These are phyloP conservation scores for Blepharisma stoltei DNA, from an alignment of 73 alveolate genomes.

Conservation along the genomic window DNA sequence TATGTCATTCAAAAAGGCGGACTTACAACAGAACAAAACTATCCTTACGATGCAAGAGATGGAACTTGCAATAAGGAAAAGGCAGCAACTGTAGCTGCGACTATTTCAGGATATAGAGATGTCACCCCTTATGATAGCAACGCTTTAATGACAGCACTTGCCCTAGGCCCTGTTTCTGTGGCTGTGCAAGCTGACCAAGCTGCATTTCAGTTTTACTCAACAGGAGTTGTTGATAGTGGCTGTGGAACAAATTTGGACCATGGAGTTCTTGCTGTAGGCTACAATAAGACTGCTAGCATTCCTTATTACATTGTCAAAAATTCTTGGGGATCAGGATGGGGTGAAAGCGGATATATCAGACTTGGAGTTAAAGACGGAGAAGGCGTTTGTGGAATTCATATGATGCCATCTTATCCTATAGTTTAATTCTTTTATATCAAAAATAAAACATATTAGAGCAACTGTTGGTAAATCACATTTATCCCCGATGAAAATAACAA, in stretches of 20 bases:
- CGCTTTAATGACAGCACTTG: conserved; percentile 36
- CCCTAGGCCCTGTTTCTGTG: conserved; percentile 54
- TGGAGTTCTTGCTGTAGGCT: conserved; percentile 84
- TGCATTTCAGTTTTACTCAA: conserved; percentile 40
- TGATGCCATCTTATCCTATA: conserved; percentile 32
- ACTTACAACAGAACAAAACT: conserved; percentile 21
- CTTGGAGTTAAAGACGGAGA: conserved; percentile 37
- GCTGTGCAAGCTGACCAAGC: conserved; percentile 61
- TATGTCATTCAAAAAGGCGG: conserved; percentile 38
- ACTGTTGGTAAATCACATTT: too few species aligned
- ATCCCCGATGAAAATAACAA: too few species aligned
- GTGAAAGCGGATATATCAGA: conserved; percentile 66
- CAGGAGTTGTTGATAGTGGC: conserved; percentile 21
- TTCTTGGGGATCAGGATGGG: conserved; percentile 89
- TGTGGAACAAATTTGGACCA: conserved; percentile 62
- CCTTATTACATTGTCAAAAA: conserved; percentile 61
- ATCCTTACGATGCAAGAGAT: conserved; percentile 29
- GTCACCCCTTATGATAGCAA: conserved; percentile 26
- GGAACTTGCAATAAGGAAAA: conserved; percentile 33
- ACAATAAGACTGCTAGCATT: conserved; percentile 36
- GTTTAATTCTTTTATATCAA: not conserved
- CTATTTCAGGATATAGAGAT: conserved; percentile 24
- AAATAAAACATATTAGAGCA: too few species aligned
- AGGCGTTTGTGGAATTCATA: conserved; percentile 31
- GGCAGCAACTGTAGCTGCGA: conserved; percentile 25